These are phyloP conservation scores for Dactylellina cionopaga DNA, from an alignment of 2,329 filamentous ascomycete species.

Conservation along the genomic window DNA sequence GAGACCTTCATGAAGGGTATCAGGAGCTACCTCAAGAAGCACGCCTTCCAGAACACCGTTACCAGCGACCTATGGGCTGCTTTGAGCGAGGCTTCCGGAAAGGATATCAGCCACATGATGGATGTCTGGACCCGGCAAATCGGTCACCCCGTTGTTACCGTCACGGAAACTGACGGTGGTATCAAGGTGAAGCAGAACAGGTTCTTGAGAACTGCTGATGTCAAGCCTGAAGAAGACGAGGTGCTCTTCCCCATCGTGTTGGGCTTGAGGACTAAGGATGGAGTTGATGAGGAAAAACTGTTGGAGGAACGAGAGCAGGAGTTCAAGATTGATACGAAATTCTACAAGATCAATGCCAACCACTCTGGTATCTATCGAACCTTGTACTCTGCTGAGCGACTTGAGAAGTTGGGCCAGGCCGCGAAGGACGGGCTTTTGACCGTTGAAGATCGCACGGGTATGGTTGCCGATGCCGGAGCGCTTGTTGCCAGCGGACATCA, in stretches of 20 bases:
- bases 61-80: slow-evolving; percentile 92
- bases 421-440: slow-evolving; percentile 81
- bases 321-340: slow-evolving; percentile 82
- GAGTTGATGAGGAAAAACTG: slow-evolving; percentile 79
- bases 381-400: slow-evolving; percentile 81
- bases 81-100: slow-evolving; percentile 86
- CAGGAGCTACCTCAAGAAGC: slow-evolving; percentile 89
- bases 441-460: slow-evolving; percentile 91
- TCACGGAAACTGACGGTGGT: slow-evolving; percentile 75
- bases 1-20: slow-evolving; percentile 93
- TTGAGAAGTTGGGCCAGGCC: slow-evolving; percentile 86
- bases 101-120: slow-evolving; percentile 89
- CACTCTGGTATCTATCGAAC: slow-evolving; percentile 93
- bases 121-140: slow-evolving; percentile 97
- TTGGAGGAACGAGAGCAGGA: slow-evolving; percentile 77
- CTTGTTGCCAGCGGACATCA: slow-evolving; percentile 90
- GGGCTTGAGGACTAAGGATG: slow-evolving; percentile 83
- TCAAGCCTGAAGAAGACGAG: slow-evolving; percentile 90
- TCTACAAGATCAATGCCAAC: slow-evolving; percentile 96
- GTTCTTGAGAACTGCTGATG: slow-evolving; percentile 89
- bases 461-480: slow-evolving; percentile 92
- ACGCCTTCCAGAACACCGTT: slow-evolving; percentile 90
- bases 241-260: slow-evolving; percentile 90
- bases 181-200: slow-evolving; percentile 94
- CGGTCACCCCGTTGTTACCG: slow-evolving; percentile 88